phyloP scores from a whole-genome alignment of 2,329 filamentous ascomycete species.

The Rachicladosporium sp. region DNA sequence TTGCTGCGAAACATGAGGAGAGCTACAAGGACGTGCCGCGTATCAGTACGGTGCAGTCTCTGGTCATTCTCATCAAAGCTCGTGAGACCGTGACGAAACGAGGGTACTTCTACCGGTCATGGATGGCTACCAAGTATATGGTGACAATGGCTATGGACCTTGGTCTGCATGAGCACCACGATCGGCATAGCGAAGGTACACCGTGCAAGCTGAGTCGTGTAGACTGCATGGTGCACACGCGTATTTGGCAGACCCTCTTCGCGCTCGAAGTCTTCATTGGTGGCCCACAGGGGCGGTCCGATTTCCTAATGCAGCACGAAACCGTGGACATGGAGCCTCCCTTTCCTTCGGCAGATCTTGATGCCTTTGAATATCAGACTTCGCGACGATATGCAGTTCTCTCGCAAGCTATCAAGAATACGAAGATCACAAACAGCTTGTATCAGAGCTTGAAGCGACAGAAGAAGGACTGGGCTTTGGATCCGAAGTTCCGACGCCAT shows the following conservation, averaged over 20 bases:
- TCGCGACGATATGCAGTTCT: constrained; percentile 78
- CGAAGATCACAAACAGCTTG: constrained; percentile 62
- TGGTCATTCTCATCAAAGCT: constrained; percentile 79
- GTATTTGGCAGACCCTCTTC: constrained; percentile 83
- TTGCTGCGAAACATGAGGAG: constrained; percentile 80
- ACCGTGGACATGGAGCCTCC: constrained; percentile 64
- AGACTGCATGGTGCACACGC: constrained; percentile 73
- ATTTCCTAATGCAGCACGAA: constrained; percentile 62
- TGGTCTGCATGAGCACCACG: constrained; percentile 74
- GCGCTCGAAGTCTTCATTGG: constrained; percentile 86
- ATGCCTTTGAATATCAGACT: constrained; percentile 64
- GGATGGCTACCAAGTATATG: constrained; percentile 89
- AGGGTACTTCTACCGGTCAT: constrained; percentile 93
- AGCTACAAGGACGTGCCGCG: constrained; percentile 88
- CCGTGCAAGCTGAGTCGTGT: constrained; percentile 55
- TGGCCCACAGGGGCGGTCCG: constrained; percentile 69
- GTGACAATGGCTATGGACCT: constrained; percentile 89
- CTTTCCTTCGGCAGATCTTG: constrained; percentile 50
- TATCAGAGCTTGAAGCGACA: constrained; percentile 64
- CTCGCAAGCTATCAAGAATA: constrained; percentile 61
- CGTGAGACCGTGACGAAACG: constrained; percentile 83
- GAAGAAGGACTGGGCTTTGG: constrained; percentile 59
- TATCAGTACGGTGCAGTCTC: constrained; percentile 80
- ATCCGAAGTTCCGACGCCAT: constrained; percentile 69
- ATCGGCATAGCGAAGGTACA: constrained; percentile 56